Evolutionary conservation across 352 stramenopile species (phyloP).

Genomic region (Phytophthora kernoviae): DNA sequence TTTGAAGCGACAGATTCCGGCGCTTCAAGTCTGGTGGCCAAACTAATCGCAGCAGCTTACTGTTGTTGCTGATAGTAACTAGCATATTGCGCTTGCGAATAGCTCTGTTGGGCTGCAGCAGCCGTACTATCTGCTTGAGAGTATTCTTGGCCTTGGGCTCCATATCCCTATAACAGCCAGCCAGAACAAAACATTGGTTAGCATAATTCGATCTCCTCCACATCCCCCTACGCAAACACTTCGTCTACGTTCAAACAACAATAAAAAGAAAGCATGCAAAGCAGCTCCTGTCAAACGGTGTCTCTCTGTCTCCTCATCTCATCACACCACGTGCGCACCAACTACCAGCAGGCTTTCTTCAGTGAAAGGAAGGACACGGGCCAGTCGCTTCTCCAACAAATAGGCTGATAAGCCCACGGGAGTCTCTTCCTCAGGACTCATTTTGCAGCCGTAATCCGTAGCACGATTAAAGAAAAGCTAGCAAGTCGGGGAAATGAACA

Average conservation of each 20-base stretch:
- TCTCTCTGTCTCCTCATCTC: conserved; percentile 29
- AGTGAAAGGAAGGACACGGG: conserved; percentile 35
- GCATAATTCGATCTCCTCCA: conserved; percentile 5
- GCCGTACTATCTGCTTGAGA: conserved; percentile 39
- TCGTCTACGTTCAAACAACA: conserved; percentile 9
- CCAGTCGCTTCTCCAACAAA: conserved; percentile 23
- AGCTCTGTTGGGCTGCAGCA: conserved; percentile 35
- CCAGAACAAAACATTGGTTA: conserved; percentile 21
- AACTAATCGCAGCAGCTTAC: background rate
- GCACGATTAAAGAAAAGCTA: conserved; percentile 38
- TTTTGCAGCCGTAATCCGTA: conserved; percentile 19
- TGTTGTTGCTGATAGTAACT: conserved; percentile 72
- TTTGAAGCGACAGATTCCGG: no score
- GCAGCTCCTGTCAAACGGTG: conserved; percentile 30
- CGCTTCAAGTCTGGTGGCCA: no score
- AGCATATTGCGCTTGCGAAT: conserved; percentile 65
- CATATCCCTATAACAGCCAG: conserved; percentile 57
- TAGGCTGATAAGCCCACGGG: conserved; percentile 17
- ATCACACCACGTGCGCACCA: conserved; percentile 30
- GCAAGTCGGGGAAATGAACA: conserved; percentile 17
- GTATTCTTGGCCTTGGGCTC: conserved; percentile 48
- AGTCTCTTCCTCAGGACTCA: conserved; percentile 23
- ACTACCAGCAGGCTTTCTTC: conserved; percentile 27
- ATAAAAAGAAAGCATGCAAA: conserved; percentile 34
- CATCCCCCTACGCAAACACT: conserved; percentile 23